Conservation (phyloP, 306 rosid genomes). For the Rosa multiflora region DNA sequence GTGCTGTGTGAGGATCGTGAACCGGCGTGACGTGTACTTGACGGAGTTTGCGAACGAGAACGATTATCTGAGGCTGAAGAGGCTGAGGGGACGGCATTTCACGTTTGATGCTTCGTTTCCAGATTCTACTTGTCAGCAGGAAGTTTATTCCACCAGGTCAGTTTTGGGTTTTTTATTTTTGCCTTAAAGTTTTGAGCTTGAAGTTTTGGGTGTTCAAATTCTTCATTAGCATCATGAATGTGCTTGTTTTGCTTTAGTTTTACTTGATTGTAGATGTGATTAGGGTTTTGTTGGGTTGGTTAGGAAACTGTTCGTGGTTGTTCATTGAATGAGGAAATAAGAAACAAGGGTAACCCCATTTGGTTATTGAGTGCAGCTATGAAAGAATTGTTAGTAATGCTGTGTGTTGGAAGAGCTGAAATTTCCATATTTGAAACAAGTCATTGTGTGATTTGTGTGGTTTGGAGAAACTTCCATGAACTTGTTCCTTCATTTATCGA, state of each 20-base stretch:
- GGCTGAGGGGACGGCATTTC: slow-evolving; percentile 78
- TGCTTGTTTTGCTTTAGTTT: slow-evolving; percentile 8
- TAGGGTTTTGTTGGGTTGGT: too few relatives aligned
- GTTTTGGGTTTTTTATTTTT: slow-evolving; percentile 26
- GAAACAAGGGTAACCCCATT: too few relatives aligned
- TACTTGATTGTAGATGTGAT: not conserved
- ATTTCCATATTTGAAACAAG: not conserved
- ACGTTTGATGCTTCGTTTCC: slow-evolving; percentile 81
- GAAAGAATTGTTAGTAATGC: slow-evolving; percentile 1
- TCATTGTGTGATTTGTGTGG: not conserved
- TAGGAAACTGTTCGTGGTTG: too few relatives aligned
- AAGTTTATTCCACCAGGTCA: slow-evolving; percentile 87
- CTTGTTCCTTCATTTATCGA: not conserved
- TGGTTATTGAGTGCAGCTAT: not conserved
- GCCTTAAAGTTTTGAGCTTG: not conserved
- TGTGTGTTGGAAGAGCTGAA: not conserved
- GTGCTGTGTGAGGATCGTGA: slow-evolving; percentile 69
- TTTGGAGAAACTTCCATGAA: not conserved
- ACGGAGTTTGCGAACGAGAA: slow-evolving; percentile 78
- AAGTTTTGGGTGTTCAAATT: slow-evolving; percentile 5
- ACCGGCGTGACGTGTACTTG: slow-evolving; percentile 74
- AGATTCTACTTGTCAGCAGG: slow-evolving; percentile 65
- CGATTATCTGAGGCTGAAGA: slow-evolving; percentile 80
- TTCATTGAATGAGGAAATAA: not conserved
- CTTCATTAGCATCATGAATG: not conserved